Base-by-base conservation (phyloP, 495 filamentous ascomycete genomes). In the Podospora tetraspora region DNA sequence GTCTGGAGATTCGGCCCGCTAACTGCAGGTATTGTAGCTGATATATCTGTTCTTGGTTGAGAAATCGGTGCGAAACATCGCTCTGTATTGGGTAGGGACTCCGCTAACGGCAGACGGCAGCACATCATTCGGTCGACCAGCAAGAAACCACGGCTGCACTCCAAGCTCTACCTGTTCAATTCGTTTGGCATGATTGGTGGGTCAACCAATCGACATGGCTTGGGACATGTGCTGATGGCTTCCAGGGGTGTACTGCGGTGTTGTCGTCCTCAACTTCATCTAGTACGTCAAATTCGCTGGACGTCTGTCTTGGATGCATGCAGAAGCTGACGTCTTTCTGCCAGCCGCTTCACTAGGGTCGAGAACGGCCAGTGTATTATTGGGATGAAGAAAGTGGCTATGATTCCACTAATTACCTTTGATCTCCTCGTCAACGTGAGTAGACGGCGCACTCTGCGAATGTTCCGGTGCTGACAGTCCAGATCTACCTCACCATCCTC, bases 1-100 rank as follows among this genome's bases (percentile, higher is more conserved):
- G 21, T 43, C 57, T 22, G 13, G n/a, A 6, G 11, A 11, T 12
- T 9, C 24, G 12, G 3, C 12, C 12, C 34, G 16, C 62, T 61
- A 68, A 62, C 70, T 63, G 43, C n/a, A n/a, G n/a, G n/a, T n/a
- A n/a, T 30, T 34, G 4, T 60, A 84, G 83, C 71, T 85, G 32
- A 82, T 86, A 30, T 87, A 87, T 73, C 69, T 80, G 43, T 85
- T 86, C 64, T 71, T 85, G 23, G 83, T 84, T 0, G 84, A 86
- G 71, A 85, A 84, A 73, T 82, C 78, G 32, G 84, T 86, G 77
- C 65, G 8, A 24, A 16, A 60, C 24, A 12, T 5, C 19, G 13
- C 24, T 24, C 43, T 43, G 37, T 3, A 25, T 56, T 1, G 13
- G 9, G 11, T 7, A 22, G 1, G 3, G 32, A 7, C 9, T 63